Percentiles rank a stretch among this genome's conserved stretches.
phyloP scores from a whole-genome alignment of 495 filamentous ascomycete genomes.

The Penicillium tannophilum region DNA sequence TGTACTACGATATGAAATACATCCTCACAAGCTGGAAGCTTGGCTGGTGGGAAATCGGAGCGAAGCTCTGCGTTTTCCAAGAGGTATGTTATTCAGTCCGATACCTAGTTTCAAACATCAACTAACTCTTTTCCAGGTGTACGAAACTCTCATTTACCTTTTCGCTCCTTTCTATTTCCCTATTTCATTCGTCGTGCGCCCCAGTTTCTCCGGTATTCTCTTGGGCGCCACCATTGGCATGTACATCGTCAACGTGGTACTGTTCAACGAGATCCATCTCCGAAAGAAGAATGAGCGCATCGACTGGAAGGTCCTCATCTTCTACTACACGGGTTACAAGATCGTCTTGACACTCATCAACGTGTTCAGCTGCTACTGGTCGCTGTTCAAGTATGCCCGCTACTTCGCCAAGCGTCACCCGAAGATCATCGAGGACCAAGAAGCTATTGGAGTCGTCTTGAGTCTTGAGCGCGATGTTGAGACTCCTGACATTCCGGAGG shows the following conservation, averaged over 20 bases:
- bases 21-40: constrained; percentile 51
- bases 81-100: constrained; percentile 34
- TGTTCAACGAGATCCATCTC: constrained; percentile 51
- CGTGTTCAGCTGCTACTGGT: constrained; percentile 45
- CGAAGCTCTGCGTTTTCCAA: constrained; percentile 70
- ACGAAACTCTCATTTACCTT: constrained; percentile 50
- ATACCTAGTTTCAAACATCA: neutral
- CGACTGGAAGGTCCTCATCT: constrained; percentile 25
- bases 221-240: constrained; percentile 34
- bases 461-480: constrained; percentile 25
- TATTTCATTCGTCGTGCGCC: constrained; percentile 45
- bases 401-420: constrained; percentile 48
- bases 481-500: constrained; percentile 3
- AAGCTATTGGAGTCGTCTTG: constrained; percentile 42
- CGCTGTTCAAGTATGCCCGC: constrained; percentile 43
- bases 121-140: constrained; percentile 30
- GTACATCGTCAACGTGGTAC: constrained; percentile 40
- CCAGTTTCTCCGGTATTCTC: constrained; percentile 38
- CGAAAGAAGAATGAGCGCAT: constrained; percentile 42
- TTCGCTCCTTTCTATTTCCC: constrained; percentile 49
- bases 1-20: constrained; percentile 50
- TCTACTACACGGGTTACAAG: constrained; percentile 47
- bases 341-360: constrained; percentile 42
- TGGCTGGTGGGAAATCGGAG: constrained; percentile 51
- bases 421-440: constrained; percentile 45